phyloP scores from a whole-genome alignment of 805 yeast species.

The Kluyveromyces siamensis region DNA sequence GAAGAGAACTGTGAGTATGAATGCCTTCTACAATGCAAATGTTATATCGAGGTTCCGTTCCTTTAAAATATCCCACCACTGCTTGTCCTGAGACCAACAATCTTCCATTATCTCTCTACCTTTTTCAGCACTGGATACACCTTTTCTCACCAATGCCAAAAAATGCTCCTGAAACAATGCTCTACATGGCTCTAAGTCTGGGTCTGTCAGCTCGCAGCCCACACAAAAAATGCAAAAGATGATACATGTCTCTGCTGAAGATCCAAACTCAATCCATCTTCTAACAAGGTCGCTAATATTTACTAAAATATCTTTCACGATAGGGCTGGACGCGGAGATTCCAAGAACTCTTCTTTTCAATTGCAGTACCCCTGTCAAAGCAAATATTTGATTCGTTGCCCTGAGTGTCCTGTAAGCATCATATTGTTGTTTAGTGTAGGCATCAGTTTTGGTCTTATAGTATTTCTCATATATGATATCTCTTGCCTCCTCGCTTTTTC shows the following conservation, averaged over 20 bases:
- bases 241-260: conserved; percentile 11
- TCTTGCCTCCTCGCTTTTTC: conserved; percentile 18
- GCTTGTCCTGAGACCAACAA: conserved; percentile 14
- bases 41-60: conserved; percentile 13
- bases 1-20: no score
- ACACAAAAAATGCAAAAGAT: conserved; percentile 15
- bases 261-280: conserved; percentile 4
- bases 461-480: conserved; percentile 16
- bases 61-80: conserved; percentile 17
- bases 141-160: conserved; percentile 6
- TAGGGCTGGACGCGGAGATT: conserved; percentile 36
- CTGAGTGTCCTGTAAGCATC: conserved; percentile 24
- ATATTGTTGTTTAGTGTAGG: conserved; percentile 5
- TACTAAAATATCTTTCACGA: conserved; percentile 34
- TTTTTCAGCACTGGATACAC: conserved; percentile 15
- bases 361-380: conserved; percentile 45
- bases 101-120: conserved; percentile 15
- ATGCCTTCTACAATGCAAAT: conserved; percentile 8
- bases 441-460: conserved; percentile 2
- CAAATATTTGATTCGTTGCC: conserved; percentile 45
- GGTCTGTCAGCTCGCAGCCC: conserved; percentile 16
- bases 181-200: conserved; percentile 6
- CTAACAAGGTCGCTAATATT: conserved; percentile 9
- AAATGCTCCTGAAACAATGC: conserved; percentile 7
- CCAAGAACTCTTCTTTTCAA: conserved; percentile 48